Evolutionary conservation across 129 eudicot genomes (phyloP).

Genomic region (Kitagawia praeruptora): DNA sequence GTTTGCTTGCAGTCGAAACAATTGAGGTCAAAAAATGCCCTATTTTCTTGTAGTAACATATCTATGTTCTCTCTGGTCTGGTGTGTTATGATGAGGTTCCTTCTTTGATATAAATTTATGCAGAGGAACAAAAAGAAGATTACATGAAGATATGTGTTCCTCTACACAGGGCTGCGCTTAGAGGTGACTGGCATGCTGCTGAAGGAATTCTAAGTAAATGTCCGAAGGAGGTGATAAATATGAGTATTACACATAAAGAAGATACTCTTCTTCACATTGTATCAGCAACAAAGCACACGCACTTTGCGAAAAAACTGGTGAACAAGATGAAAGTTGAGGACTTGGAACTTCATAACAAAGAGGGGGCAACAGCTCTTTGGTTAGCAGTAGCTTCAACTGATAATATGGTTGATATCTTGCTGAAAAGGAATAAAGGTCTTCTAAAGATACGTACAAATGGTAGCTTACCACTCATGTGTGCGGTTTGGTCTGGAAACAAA

Average conservation of each 20-base stretch:
- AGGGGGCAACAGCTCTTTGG: not conserved
- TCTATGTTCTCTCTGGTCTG: too few relatives aligned
- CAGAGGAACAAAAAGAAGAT: not conserved
- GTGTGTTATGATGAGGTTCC: too few relatives aligned
- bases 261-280: not conserved
- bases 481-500: too few relatives aligned
- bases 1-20: too few relatives aligned
- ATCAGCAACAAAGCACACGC: not conserved
- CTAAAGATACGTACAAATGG: too few relatives aligned
- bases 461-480: too few relatives aligned
- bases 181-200: not conserved
- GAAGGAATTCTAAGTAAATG: too few relatives aligned
- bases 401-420: conserved; percentile 21
- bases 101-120: not conserved
- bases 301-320: not conserved
- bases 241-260: not conserved
- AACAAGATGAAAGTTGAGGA: not conserved
- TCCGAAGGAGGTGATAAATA: too few relatives aligned
- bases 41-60: too few relatives aligned
- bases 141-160: not conserved
- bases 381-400: conserved; percentile 27
- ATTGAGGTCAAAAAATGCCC: too few relatives aligned
- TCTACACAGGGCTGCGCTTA: not conserved
- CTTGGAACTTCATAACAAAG: conserved; percentile 2
- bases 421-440: conserved; percentile 1